Evolutionary conservation across 805 yeast genomes (phyloP).

Genomic region (Teunomyces lycoperdinae): DNA sequence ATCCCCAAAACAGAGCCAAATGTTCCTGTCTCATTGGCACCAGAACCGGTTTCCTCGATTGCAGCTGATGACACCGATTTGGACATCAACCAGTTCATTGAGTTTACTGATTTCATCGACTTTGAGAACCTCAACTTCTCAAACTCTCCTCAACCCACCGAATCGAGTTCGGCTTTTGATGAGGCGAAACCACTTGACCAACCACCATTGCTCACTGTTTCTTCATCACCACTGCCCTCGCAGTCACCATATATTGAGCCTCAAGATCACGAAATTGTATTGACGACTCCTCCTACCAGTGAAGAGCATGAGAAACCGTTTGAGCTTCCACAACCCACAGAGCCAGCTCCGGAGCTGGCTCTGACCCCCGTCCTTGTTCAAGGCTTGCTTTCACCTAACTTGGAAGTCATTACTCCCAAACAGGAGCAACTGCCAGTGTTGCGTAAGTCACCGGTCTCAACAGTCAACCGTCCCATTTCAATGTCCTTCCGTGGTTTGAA

Average conservation of each 20-base stretch:
- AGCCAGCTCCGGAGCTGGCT: not conserved
- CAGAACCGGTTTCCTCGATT: not conserved
- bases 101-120: slow-evolving; percentile 41
- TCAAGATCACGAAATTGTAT: not conserved
- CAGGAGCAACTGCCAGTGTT: not conserved
- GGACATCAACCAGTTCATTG: slow-evolving; percentile 32
- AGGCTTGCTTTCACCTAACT: not conserved
- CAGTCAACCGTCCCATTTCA: slow-evolving; percentile 36
- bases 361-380: not conserved
- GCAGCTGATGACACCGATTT: slow-evolving; percentile 3
- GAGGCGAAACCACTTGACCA: not conserved
- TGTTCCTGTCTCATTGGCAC: not conserved
- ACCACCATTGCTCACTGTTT: not conserved
- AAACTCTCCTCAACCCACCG: slow-evolving; percentile 16
- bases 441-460: not conserved
- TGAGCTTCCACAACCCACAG: not conserved
- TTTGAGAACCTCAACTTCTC: slow-evolving; percentile 35
- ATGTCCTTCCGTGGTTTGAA: slow-evolving; percentile 62
- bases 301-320: not conserved
- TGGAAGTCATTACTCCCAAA: not conserved
- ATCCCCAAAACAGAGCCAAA: not conserved
- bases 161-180: not conserved
- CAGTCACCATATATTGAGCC: slow-evolving; percentile 2
- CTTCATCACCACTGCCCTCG: not conserved
- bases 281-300: slow-evolving; percentile 1